phyloP scores from a whole-genome alignment of 1,284 basidiomycete species.

The Cutaneotrichosporon cutaneum region DNA sequence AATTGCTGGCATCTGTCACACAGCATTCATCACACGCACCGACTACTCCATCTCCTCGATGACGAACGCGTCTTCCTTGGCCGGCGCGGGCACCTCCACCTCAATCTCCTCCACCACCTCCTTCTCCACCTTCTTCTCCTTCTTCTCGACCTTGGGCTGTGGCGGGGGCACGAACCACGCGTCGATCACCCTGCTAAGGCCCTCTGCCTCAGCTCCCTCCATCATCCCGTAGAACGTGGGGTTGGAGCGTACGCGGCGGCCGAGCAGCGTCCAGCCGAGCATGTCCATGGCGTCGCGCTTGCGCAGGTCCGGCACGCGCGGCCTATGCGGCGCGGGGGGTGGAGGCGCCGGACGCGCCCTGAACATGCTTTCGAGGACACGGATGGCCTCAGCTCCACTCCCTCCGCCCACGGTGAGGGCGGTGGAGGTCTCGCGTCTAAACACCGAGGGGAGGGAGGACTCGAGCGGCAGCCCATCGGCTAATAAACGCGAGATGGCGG shows the following conservation, averaged over 20 bases:
- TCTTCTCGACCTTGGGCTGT: neutral
- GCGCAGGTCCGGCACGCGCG: conserved; percentile 51
- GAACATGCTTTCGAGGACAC: conserved; percentile 27
- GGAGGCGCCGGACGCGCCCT: conserved; percentile 30
- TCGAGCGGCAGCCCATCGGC: conserved; percentile 85
- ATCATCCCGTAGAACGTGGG: conserved; percentile 78
- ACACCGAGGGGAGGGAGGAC: conserved; percentile 62
- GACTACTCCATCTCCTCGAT: neutral
- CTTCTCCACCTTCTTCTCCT: neutral
- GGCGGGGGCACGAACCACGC: conserved; percentile 28
- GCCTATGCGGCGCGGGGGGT: conserved; percentile 30
- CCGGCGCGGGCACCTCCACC: neutral
- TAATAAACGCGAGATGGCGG: conserved; percentile 76
- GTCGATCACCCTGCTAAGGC: conserved; percentile 72
- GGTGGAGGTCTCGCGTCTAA: conserved; percentile 13
- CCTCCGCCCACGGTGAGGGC: conserved; percentile 33
- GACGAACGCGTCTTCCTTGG: neutral
- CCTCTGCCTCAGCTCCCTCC: conserved; percentile 56
- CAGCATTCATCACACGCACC: neutral
- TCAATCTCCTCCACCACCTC: neutral
- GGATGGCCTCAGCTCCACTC: conserved; percentile 1
- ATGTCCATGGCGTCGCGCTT: conserved; percentile 73
- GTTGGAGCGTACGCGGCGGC: conserved; percentile 70
- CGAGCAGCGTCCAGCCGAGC: conserved; percentile 78
- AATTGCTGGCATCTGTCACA: neutral